phyloP scores from a whole-genome alignment of 2,329 filamentous ascomycete genomes.

The Colletotrichum sublineola region DNA sequence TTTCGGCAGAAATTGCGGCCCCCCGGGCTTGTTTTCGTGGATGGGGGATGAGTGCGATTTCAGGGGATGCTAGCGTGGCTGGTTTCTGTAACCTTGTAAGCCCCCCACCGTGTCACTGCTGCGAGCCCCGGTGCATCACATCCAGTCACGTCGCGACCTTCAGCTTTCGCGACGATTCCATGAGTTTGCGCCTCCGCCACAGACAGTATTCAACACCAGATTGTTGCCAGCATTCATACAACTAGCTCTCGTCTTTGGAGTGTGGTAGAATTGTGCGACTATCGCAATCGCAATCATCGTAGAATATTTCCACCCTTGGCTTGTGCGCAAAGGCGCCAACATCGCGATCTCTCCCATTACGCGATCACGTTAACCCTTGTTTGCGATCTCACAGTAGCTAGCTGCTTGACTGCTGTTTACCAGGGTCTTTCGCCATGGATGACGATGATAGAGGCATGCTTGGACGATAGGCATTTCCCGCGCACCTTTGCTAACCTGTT shows the following conservation, averaged over 20 bases:
- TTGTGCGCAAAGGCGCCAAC: constrained; percentile 2
- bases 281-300: background rate
- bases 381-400: background rate
- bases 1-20: background rate
- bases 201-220: background rate
- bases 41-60: background rate
- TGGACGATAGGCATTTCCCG: too few species aligned
- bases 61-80: constrained; percentile 12
- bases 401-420: background rate
- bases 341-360: constrained; percentile 4
- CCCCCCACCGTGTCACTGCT: constrained; percentile 9
- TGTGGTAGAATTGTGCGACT: background rate
- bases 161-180: constrained; percentile 27
- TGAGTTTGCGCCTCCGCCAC: constrained; percentile 3
- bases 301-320: background rate
- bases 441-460: constrained; percentile 49
- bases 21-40: background rate
- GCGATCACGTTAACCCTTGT: background rate
- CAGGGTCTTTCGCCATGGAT: constrained; percentile 44
- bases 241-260: background rate
- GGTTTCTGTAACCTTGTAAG: constrained; percentile 3
- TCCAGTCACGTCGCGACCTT: constrained; percentile 39
- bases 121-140: constrained; percentile 19
- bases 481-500: background rate
- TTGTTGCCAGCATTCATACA: constrained; percentile 1